Base-by-base conservation (phyloP, 495 filamentous ascomycete genomes). In the Neurospora sp. region DNA sequence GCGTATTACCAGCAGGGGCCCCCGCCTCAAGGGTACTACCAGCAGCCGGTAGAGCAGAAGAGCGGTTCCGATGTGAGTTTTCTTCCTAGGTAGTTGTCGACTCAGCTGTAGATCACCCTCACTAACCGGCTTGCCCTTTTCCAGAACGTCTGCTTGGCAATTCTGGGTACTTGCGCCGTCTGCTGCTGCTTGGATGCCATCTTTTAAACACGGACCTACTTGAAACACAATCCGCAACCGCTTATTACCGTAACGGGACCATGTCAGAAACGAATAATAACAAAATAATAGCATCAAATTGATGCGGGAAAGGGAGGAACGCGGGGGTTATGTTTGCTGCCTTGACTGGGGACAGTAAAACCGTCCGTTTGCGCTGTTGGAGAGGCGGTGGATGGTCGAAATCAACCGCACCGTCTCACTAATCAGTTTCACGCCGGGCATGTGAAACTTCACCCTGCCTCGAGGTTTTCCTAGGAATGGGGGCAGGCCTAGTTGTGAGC, bases 131-230 rank as follows among this genome's bases (percentile, higher is more conserved):
- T 41, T 18, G 18, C 41, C n/a, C 37, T 16, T 40, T 40, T 46
- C 27, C 14, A 80, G 78, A 73, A 81, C 16, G 81, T 83, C 41
- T 40, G 84, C 12, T 79, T 79, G 38, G 79, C 79, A 0, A 72
- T 84, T 59, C 61, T 84, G 1, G 83, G 81, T 1, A 75, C 76
- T 69, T 73, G 85, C 70, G 85, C 85, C 1, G 84, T 83, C 77
- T 86, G 85, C 73, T 86, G 85, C 78, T 86, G 85, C 73, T 73
- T 86, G 70, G 85, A 86, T 35, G 78, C 80, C 22, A 69, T 86
- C 41, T 85, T 85, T 71, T 86, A 83, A 78, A 61, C 20, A 39
- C 7, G 14, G 41, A n/a, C 18, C 41, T n/a, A 16, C 35, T 37
- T 37, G 35, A 42, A 42, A 44, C 48, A 5, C 46, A 12, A 16